Evolutionary conservation across 352 stramenopile species (phyloP), one percentile per base, ranked within the genome.

Genomic region (Pythium phragmitis): DNA sequence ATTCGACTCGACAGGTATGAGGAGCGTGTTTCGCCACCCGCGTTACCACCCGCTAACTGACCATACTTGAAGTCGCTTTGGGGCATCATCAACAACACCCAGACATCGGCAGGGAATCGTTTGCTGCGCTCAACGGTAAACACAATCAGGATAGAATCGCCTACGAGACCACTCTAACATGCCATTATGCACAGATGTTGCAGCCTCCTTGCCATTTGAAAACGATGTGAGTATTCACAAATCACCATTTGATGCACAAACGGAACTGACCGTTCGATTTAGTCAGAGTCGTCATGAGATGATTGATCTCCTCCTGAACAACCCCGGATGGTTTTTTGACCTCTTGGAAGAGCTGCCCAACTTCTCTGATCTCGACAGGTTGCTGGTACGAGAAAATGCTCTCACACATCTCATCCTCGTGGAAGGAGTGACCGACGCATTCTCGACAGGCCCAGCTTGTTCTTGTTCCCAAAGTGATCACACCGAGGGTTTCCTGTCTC

Each of bases 261-360:
- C 16, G 26, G 11, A 19, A 23, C 43, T 61, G 12, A 61, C 30
- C 13, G 16, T 16, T 19, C 16, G 12, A 12, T 42, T 61, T 33
- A 61, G 55, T 36, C 55, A 88, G 52, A 78, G 60, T 17, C 82
- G 86, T 0, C 87, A 96, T 37, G 80, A 92, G 52, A 67, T 92
- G 45, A 72, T 96, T 19, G 74, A 68, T 9, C 68, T 90, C 11
- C 88, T 94, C 33, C 69, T 96, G 1, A 76, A 90, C 50, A 92
- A 96, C 46, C 85, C 87, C 6, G 75, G 83, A 3, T 89, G 81
- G 73, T 92, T 91, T 69, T 94, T 96, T 30, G 85, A 96, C 60
- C 63, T 92, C 34, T 70, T 85, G 54, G 87, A 94, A 50, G 75
- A 88, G 28, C 68, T 96, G 5, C 67, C 68, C 9, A 85, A 87